These are phyloP conservation scores for Carex littledalei DNA, from an alignment of 176 grass and related monocot species.

Conservation along the genomic window DNA sequence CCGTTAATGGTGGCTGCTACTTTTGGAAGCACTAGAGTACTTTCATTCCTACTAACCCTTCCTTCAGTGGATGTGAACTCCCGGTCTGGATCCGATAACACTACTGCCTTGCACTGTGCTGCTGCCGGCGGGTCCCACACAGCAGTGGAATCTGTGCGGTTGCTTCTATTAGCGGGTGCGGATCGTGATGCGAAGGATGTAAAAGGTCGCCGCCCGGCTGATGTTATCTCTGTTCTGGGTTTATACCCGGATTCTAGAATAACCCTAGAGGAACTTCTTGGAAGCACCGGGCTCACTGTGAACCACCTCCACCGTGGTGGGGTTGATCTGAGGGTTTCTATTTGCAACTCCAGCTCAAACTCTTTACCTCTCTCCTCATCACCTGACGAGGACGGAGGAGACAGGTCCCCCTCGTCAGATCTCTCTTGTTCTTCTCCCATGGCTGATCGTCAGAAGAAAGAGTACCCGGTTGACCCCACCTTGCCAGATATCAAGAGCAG, in stretches of 20 bases:
- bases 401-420: conserved; percentile 38
- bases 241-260: conserved; percentile 11
- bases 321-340: conserved; percentile 26
- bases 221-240: conserved; percentile 41
- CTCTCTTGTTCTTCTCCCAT: conserved; percentile 37
- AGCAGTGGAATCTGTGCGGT: conserved; percentile 43
- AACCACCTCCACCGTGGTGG: conserved; percentile 1
- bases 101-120: conserved; percentile 77
- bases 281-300: background rate
- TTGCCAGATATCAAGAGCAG: conserved; percentile 82
- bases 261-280: conserved; percentile 47
- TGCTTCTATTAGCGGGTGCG: conserved; percentile 60
- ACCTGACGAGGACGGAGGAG: conserved; percentile 34
- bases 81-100: conserved; percentile 26
- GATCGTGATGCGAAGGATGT: conserved; percentile 44
- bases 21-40: conserved; percentile 50
- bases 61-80: conserved; percentile 45
- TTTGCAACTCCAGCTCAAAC: conserved; percentile 31
- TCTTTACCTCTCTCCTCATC: conserved; percentile 58
- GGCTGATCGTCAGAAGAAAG: conserved; percentile 50
- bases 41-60: conserved; percentile 41
- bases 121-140: conserved; percentile 47
- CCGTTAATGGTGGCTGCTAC: conserved; percentile 83
- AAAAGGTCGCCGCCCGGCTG: conserved; percentile 32
- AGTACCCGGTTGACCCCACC: conserved; percentile 76